Evolutionary conservation across 352 stramenopile genomes (phyloP), one percentile per base, ranked within the genome.

Genomic region (Phytophthora lateralis): DNA sequence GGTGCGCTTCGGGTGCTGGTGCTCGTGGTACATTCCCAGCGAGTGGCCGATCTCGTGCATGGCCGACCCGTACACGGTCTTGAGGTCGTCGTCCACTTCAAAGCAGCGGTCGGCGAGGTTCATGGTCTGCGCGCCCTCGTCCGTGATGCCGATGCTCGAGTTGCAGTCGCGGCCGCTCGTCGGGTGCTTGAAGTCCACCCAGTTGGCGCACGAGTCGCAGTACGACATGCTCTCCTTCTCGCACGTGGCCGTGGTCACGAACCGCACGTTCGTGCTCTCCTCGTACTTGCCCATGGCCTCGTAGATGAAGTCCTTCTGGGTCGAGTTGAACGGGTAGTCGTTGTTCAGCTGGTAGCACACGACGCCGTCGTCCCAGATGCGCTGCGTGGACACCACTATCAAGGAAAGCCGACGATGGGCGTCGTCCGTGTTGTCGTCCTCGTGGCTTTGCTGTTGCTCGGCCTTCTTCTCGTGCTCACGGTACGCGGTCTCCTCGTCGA

Each of bases 11-110:
- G 82, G 78, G 60, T 93, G 85, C 67, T 91, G 82, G 67, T 93
- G 82, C 63, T 93, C 85, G 67, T 93, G 82, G 73, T 92, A 93
- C 50, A 93, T 63, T 7, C 82, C 85, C 11, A 93, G 55, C 26
- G 73, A 76, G 68, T 93, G 85, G n/a, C 81, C 76, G 34, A 93
- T 88, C 54, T 93, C 85, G 70, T 93, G 84, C 78, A 93, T 90
- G 64, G 80, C 79, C 45, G 82, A 84, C 14, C 84, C 84, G 55
- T 85, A 91, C 48, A 83, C 80, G 17, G 80, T 81, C 71, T 91
- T 91, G 43, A 89, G 73, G 24, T 75, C 64, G 62, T 88, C 78
- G 63, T 93, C 82, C 48, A 82, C 76, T 55, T 90, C 80, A 46
- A 91, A 91, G 68, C 82, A 91, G 14, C 82, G 82, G 53, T 90